Base-by-base conservation (phyloP, 345 rosid species). In the Ceriops tagal region DNA sequence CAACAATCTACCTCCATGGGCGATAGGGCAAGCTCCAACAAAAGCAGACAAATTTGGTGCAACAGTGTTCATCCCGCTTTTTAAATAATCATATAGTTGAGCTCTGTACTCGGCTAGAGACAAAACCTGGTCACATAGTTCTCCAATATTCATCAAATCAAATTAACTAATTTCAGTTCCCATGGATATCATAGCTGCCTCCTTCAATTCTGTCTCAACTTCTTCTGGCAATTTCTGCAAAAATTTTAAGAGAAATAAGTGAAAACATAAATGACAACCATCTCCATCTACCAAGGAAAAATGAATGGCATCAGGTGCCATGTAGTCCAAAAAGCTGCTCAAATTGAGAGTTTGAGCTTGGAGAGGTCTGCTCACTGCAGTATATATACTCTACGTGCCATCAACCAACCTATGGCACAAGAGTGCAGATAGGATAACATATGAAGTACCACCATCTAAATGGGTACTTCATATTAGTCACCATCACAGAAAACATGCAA, bases 1-100 rank as follows among this genome's bases (percentile, higher is more conserved):
- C 77, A 90, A 53, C 76, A 92, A 85, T 79, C 98, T 92, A 61
- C 97, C 99, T 1, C 96, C 99, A 63, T 95, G 97, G 22, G 97
- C 96, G 26, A 95, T 95, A 11, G 92, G 86, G 26, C 26, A 24
- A 24, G 26, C 26, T 24, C 26, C 26, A 24, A 24, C 26, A 24
- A 24, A 1, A 24, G 26, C 26, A 24, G 26, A 1, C 26, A 0
- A 24, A 24, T 24, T 24, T 24, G 26, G 26, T 24, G 26, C 26
- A 24, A 24, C 26, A 24, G 26, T 24, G 26, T 24, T 24, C 26
- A 24, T 24, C 26, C 26, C 26, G 26, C 26, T 24, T 24, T 24
- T 24, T 24, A 24, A 24, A 24, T 24, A 1, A 24, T 24, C 26
- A 24, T 87, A 92, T 28, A 92, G 86, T 58, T 88, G 97, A 58